Evolutionary conservation across 129 eudicot species (phyloP).

Genomic region (Flaveria ramosissima): DNA sequence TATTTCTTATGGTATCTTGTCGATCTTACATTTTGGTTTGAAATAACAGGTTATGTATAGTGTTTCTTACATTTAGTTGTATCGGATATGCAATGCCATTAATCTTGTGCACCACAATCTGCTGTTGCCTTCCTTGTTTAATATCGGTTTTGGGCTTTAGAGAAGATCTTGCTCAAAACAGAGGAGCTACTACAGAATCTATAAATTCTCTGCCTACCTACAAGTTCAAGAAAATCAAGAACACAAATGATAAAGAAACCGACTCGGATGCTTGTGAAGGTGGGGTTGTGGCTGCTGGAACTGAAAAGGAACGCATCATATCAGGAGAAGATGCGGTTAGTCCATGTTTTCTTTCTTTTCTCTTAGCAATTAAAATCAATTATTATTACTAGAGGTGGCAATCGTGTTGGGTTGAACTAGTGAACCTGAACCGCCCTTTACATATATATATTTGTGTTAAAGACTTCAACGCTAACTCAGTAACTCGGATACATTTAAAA

Average conservation of each 20-base stretch:
- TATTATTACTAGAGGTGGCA: neutral
- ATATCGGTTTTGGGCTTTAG: constrained; percentile 87
- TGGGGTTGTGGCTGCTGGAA: constrained; percentile 92
- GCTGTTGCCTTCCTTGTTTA: constrained; percentile 99
- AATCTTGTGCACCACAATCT: constrained; percentile 89
- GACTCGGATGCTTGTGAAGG: constrained; percentile 58
- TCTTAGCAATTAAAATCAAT: constrained; percentile 11
- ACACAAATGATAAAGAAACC: constrained; percentile 49
- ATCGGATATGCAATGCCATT: constrained; percentile 98
- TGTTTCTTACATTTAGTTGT: constrained; percentile 90
- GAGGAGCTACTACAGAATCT: constrained; percentile 94
- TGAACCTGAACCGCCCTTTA: neutral
- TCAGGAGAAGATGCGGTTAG: constrained; percentile 99
- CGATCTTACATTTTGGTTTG: constrained; percentile 14
- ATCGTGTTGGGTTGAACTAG: neutral
- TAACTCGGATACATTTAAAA: neutral
- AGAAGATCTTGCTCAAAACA: constrained; percentile 78
- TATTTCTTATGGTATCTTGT: constrained; percentile 4
- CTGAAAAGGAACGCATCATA: constrained; percentile 82
- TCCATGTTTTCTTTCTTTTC: constrained; percentile 20
- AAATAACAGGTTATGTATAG: constrained; percentile 82
- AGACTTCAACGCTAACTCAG: neutral
- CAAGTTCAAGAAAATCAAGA: constrained; percentile 72
- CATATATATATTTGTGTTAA: neutral
- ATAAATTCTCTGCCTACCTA: constrained; percentile 83